A percentile compares a stretch with the other conserved stretches of the same genome.
These are phyloP conservation scores for Ceratocystis lukuohia DNA, from an alignment of 2,329 filamentous ascomycete genomes.

Conservation along the genomic window DNA sequence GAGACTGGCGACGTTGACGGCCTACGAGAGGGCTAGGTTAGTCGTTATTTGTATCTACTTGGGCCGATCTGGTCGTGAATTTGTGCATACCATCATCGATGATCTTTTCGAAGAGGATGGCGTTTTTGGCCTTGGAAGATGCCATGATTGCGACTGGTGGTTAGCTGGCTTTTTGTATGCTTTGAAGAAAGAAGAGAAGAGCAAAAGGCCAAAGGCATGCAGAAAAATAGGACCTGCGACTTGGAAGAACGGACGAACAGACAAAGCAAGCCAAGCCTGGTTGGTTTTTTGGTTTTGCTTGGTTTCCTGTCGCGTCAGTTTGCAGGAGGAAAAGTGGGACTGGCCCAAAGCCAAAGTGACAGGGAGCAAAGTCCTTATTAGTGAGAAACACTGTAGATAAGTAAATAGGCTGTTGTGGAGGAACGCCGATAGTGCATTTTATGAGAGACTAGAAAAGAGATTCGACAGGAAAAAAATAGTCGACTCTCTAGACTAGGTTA, in stretches of 20 bases:
- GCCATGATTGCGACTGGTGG: neutral
- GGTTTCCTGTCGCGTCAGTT: neutral
- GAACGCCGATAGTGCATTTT: no score
- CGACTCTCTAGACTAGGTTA: no score
- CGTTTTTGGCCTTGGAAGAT: slow-evolving; percentile 31
- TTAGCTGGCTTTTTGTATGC: neutral
- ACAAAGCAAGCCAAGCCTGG: neutral
- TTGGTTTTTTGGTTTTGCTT: neutral
- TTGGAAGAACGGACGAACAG: neutral
- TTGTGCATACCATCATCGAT: slow-evolving; percentile 37
- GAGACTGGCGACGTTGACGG: slow-evolving; percentile 57
- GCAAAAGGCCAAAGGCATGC: neutral
- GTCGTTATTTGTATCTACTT: neutral
- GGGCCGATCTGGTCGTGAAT: neutral
- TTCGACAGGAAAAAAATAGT: no score
- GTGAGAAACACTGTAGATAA: neutral
- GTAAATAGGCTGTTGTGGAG: neutral
- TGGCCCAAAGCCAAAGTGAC: no score
- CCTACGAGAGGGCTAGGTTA: slow-evolving; percentile 28
- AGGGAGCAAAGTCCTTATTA: neutral
- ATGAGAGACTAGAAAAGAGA: no score
- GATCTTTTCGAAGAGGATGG: slow-evolving; percentile 41
- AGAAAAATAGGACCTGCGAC: neutral
- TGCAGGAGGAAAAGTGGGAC: neutral
- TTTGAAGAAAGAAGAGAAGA: neutral